A percentile compares a stretch with the other conserved stretches of the same genome.
Conservation (phyloP, 768 basidiomycete species). For the Mycena pura region DNA sequence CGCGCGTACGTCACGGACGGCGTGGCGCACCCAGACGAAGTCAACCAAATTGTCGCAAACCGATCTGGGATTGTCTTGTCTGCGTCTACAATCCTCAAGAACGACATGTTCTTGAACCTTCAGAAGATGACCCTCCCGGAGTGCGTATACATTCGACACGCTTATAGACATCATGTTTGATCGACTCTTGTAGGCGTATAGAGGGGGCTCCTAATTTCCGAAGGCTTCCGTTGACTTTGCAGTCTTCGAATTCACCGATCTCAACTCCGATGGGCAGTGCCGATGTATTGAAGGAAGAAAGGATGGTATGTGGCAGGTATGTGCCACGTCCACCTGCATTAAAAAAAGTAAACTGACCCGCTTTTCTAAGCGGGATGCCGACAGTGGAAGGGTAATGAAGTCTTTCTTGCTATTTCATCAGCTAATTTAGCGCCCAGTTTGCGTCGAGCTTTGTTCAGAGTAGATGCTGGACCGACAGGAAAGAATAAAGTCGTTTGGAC, state of each 20-base stretch:
- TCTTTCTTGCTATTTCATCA: background rate
- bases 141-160: conserved; percentile 48
- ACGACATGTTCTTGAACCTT: conserved; percentile 90
- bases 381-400: conserved; percentile 78
- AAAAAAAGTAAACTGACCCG: background rate
- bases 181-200: conserved; percentile 62
- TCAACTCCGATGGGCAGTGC: conserved; percentile 38
- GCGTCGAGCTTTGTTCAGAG: conserved; percentile 75
- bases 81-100: conserved; percentile 93
- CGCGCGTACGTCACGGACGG: conserved; percentile 70
- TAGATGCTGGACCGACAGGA: conserved; percentile 84
- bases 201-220: conserved; percentile 97
- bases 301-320: conserved; percentile 82
- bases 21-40: conserved; percentile 89
- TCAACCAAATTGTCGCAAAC: conserved; percentile 82
- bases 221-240: conserved; percentile 70
- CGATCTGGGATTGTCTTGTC: conserved; percentile 88
- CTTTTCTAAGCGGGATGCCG: conserved; percentile 84
- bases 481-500: conserved; percentile 87
- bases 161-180: conserved; percentile 1
- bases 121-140: conserved; percentile 98
- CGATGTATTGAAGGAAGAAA: conserved; percentile 52
- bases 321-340: conserved; percentile 21
- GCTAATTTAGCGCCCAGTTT: conserved; percentile 52
- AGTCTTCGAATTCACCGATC: conserved; percentile 35